A percentile compares a stretch with the other conserved stretches of the same genome.
Conservation (phyloP, 495 filamentous ascomycete species). For the Penicillium cataractarum region DNA sequence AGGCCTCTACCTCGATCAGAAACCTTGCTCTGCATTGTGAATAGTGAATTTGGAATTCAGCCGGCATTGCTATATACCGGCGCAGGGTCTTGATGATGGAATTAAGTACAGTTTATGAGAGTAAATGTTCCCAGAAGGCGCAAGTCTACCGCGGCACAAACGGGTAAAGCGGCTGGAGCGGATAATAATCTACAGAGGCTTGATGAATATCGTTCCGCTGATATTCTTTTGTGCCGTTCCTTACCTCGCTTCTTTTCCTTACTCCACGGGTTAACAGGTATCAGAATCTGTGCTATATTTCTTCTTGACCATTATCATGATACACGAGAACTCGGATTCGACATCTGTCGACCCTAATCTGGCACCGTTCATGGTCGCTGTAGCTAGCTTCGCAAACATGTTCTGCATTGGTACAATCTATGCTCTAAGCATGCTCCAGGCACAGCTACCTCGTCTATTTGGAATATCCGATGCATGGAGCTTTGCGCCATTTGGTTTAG, state of each 20-base stretch:
- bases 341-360: not conserved
- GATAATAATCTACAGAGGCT: not conserved
- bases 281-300: not conserved
- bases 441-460: not conserved
- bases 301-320: not conserved
- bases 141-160: not conserved
- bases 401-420: not conserved
- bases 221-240: not conserved
- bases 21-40: constrained; percentile 9
- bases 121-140: constrained; percentile 2
- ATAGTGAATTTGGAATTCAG: not conserved
- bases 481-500: not conserved
- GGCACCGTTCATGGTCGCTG: not conserved
- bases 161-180: constrained; percentile 2
- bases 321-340: not conserved
- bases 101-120: not conserved
- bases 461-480: not conserved
- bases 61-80: too few relatives aligned
- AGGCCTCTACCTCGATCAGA: constrained; percentile 18
- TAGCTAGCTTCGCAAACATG: not conserved
- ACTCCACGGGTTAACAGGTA: not conserved
- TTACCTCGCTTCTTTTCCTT: not conserved
- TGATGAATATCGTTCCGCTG: not conserved
- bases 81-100: too few relatives aligned
- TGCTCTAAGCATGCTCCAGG: not conserved